Conservation (phyloP, 129 eudicot genomes). For the Erigeron canadensis region DNA sequence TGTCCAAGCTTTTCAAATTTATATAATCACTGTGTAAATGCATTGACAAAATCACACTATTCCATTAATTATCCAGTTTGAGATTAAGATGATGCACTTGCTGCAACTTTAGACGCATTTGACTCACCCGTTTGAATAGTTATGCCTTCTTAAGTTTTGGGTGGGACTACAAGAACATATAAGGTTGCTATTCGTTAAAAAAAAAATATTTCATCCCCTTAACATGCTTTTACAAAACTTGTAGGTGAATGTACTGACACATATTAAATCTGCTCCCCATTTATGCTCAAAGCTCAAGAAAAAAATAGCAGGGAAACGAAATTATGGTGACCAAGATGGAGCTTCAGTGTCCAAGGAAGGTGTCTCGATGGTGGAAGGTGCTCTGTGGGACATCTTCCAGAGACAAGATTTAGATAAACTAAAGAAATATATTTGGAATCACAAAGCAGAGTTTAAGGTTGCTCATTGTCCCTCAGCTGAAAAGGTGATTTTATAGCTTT, state of each 20-base stretch:
- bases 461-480: neutral
- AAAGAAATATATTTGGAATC: neutral
- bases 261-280: neutral
- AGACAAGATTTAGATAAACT: neutral
- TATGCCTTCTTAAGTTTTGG: neutral
- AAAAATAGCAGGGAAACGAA: neutral
- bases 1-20: too few species aligned
- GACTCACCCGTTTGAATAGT: too few species aligned
- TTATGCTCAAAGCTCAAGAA: conserved; percentile 10
- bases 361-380: neutral
- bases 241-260: conserved; percentile 14
- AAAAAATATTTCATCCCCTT: too few species aligned
- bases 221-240: neutral
- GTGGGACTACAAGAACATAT: neutral
- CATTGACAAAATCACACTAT: too few species aligned
- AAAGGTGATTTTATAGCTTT: neutral
- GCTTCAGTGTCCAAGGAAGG: neutral
- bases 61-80: too few species aligned
- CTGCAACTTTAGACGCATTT: too few species aligned
- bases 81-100: too few species aligned
- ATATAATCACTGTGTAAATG: too few species aligned
- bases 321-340: neutral
- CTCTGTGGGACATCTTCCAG: neutral
- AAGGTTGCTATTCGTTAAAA: too few species aligned
- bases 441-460: neutral